Conservation (phyloP, 306 rosid genomes). For the Hippophae rhamnoides region DNA sequence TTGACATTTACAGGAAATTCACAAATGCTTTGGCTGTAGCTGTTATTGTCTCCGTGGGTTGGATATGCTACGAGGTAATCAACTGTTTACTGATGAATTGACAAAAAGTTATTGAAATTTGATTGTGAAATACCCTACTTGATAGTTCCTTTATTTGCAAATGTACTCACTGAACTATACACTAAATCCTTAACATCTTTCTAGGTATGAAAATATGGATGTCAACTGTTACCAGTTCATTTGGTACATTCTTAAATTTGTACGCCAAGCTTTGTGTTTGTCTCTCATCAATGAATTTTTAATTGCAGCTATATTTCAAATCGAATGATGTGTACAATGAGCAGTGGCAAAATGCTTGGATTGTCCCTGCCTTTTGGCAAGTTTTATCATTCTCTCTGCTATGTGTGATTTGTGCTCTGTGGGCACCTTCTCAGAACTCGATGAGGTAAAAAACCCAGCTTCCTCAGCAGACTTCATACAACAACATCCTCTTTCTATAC, state of each 20-base stretch:
- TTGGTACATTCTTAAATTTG: neutral
- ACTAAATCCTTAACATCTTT: neutral
- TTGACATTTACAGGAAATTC: slow-evolving; percentile 88
- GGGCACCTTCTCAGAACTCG: slow-evolving; percentile 96
- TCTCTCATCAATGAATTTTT: neutral
- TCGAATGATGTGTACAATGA: slow-evolving; percentile 74
- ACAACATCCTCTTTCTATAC: neutral
- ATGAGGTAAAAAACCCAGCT: slow-evolving; percentile 36
- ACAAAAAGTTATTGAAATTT: neutral
- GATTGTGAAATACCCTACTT: neutral
- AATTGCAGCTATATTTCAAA: slow-evolving; percentile 74
- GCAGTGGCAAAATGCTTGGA: slow-evolving; percentile 90
- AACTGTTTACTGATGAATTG: slow-evolving; percentile 3
- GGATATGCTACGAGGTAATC: slow-evolving; percentile 95
- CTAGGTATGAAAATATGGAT: neutral
- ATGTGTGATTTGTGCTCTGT: slow-evolving; percentile 67
- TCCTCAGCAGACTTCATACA: neutral
- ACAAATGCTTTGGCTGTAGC: slow-evolving; percentile 89
- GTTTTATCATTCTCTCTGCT: slow-evolving; percentile 76
- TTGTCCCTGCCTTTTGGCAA: slow-evolving; percentile 96
- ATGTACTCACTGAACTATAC: neutral
- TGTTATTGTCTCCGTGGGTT: slow-evolving; percentile 84
- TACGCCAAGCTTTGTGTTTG: slow-evolving; percentile 33
- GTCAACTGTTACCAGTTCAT: neutral
- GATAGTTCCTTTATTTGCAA: neutral